Conservation (phyloP, 768 basidiomycete genomes). For the Pluteus cervinus region DNA sequence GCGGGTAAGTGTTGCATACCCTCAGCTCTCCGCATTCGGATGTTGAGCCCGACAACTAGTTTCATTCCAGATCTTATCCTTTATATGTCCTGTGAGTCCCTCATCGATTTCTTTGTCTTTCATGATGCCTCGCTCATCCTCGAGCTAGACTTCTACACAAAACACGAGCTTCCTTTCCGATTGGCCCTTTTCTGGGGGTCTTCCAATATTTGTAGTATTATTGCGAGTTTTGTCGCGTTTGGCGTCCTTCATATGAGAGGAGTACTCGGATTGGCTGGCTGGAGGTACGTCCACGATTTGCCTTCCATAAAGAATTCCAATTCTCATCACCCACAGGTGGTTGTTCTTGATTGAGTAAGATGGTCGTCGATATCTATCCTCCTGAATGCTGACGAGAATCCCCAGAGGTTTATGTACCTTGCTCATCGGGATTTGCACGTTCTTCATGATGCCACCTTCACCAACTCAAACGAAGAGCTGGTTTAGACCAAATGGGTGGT, state of each 20-base stretch:
- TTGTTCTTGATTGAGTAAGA: constrained; percentile 48
- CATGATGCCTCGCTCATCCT: neutral
- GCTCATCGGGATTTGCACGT: constrained; percentile 44
- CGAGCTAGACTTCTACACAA: constrained; percentile 51
- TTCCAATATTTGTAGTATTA: constrained; percentile 36
- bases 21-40: too few species aligned
- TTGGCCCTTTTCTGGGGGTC: constrained; percentile 53
- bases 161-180: constrained; percentile 50
- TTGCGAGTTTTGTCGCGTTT: constrained; percentile 51
- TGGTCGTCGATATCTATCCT: neutral
- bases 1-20: constrained; percentile 27
- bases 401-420: constrained; percentile 30
- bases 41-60: constrained; percentile 15
- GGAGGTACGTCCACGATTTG: constrained; percentile 40
- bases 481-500: constrained; percentile 60
- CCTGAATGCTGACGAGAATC: neutral
- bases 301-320: too few species aligned
- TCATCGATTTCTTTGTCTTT: neutral
- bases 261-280: constrained; percentile 43
- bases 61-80: constrained; percentile 57
- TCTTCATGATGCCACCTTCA: constrained; percentile 55
- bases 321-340: constrained; percentile 30
- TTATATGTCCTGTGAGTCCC: constrained; percentile 49
- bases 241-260: constrained; percentile 60
- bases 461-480: constrained; percentile 54